A percentile compares a stretch with the other conserved stretches of the same genome.
phyloP scores from a whole-genome alignment of 202 grass and related monocot species.

The Dendrocalamus latiflorus region DNA sequence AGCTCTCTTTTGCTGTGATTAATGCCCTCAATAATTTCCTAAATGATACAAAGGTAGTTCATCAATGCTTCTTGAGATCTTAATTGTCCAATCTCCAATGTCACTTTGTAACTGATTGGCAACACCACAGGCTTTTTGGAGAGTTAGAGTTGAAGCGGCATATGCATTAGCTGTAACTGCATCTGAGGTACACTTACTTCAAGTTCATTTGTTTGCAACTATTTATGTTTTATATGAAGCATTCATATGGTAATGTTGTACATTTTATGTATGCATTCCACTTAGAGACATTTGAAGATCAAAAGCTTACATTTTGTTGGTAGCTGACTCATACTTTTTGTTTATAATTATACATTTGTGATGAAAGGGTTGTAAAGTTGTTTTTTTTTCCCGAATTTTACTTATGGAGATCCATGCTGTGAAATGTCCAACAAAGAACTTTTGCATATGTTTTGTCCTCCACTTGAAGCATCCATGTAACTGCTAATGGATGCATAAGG shows the following conservation, averaged over 20 bases:
- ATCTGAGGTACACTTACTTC: slow-evolving; percentile 62
- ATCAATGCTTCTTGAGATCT: slow-evolving; percentile 22
- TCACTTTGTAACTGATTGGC: slow-evolving; percentile 25
- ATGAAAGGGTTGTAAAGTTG: too few species aligned
- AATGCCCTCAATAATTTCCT: slow-evolving; percentile 98
- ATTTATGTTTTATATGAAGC: background rate
- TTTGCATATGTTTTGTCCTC: too few species aligned
- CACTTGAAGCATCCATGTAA: too few species aligned
- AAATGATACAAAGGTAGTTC: slow-evolving; percentile 90
- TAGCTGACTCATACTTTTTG: too few species aligned
- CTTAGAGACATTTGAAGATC: slow-evolving; percentile 18
- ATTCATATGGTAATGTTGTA: slow-evolving; percentile 4
- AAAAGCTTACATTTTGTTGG: too few species aligned
- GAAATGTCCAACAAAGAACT: too few species aligned
- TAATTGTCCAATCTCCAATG: slow-evolving; percentile 11
- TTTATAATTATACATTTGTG: too few species aligned
- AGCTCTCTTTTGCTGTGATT: slow-evolving; percentile 74
- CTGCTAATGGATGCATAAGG: too few species aligned
- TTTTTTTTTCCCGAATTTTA: too few species aligned
- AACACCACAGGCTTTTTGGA: slow-evolving; percentile 82
- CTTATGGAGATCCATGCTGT: too few species aligned
- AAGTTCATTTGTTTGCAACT: background rate
- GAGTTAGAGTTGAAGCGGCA: slow-evolving; percentile 92
- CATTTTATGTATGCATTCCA: background rate
- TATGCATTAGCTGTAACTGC: slow-evolving; percentile 86